These are phyloP conservation scores for Perilla frutescens DNA, from an alignment of 257 asterid species.

Conservation along the genomic window DNA sequence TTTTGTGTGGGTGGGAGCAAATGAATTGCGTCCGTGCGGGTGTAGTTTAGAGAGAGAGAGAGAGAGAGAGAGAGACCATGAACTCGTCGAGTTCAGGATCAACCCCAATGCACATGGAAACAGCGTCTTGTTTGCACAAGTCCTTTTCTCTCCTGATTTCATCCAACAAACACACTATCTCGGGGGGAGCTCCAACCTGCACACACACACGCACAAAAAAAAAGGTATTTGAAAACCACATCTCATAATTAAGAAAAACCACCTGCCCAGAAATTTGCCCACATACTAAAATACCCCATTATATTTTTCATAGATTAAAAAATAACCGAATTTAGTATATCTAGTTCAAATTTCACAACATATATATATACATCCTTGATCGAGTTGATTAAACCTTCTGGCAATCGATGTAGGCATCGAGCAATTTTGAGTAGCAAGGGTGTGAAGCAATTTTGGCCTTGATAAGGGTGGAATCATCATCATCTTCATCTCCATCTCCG, in stretches of 20 bases:
- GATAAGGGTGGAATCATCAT: conserved; percentile 21
- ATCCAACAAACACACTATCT: conserved; percentile 54
- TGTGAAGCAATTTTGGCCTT: conserved; percentile 65
- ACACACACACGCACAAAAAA: neutral
- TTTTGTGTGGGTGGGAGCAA: neutral
- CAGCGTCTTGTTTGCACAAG: conserved; percentile 25
- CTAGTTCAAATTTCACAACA: too few species aligned
- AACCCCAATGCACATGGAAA: conserved; percentile 37
- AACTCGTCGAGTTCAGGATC: conserved; percentile 78
- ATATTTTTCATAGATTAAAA: neutral
- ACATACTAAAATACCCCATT: too few species aligned
- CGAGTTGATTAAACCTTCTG: conserved; percentile 53
- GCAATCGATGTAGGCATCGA: conserved; percentile 59
- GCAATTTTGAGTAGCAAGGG: conserved; percentile 59
- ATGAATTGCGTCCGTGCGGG: neutral
- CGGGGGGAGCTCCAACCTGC: conserved; percentile 77
- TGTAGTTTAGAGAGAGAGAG: neutral
- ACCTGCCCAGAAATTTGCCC: neutral
- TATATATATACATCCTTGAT: too few species aligned
- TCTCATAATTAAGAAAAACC: neutral
- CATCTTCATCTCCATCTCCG: conserved; percentile 25
- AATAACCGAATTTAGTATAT: too few species aligned
- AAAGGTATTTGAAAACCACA: neutral
- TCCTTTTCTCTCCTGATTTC: conserved; percentile 55
- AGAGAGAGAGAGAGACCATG: conserved; percentile 55